Evolutionary conservation across 78 protist genomes (phyloP).

Genomic region (Cyanophora paradoxa): DNA sequence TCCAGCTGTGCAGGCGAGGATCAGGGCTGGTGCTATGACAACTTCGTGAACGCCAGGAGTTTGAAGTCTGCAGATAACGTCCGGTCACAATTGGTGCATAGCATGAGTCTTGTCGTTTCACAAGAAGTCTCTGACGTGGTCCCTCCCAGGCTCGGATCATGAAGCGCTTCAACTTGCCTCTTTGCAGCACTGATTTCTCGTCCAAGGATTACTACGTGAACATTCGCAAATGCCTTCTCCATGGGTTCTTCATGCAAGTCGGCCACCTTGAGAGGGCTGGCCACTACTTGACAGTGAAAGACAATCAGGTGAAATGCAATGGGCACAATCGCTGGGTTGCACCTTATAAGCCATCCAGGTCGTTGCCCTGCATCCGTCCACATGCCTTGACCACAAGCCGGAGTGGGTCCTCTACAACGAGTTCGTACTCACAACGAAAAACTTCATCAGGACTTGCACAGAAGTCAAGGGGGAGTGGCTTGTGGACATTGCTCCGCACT

Average conservation of each 20-base stretch:
- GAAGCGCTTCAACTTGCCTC: constrained; percentile 38
- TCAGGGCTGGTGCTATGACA: constrained; percentile 64
- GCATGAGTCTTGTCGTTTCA: background rate
- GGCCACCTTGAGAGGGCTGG: constrained; percentile 90
- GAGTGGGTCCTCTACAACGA: constrained; percentile 96
- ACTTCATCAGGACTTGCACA: constrained; percentile 91
- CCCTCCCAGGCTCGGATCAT: constrained; percentile 56
- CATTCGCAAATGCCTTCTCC: constrained; percentile 77
- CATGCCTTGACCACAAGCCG: constrained; percentile 82
- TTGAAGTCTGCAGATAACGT: constrained; percentile 86
- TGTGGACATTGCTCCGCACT: constrained; percentile 65
- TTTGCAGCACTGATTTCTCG: constrained; percentile 49
- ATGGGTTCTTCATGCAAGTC: constrained; percentile 94
- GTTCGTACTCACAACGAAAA: constrained; percentile 89
- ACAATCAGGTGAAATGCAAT: constrained; percentile 68
- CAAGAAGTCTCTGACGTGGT: background rate
- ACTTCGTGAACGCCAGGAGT: constrained; percentile 82
- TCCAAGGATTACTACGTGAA: constrained; percentile 66
- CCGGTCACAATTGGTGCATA: constrained; percentile 84
- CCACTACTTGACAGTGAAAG: constrained; percentile 90
- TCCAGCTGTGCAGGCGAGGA: background rate
- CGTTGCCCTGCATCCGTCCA: constrained; percentile 87
- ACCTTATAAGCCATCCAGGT: background rate
- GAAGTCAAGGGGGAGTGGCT: constrained; percentile 83
- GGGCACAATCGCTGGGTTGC: background rate